Base-by-base conservation (phyloP, 1,139 yeast genomes). In the Blastobotrys persicus region DNA sequence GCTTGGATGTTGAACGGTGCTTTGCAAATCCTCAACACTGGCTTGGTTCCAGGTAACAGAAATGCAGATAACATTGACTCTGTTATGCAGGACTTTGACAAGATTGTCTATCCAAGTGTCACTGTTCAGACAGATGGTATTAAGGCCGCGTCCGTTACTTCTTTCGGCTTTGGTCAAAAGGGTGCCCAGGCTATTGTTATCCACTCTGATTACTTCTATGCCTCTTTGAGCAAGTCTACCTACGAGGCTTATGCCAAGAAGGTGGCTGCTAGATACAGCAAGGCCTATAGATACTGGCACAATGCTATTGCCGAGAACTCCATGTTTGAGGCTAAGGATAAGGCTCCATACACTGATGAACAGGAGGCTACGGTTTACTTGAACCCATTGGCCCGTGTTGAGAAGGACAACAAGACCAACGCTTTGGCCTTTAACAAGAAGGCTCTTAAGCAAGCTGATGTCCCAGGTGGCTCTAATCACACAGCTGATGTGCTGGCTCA, bases 1-100 rank as follows among this genome's bases (percentile, higher is more conserved):
- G 98, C 99, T 55, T 92, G 98, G 98, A 92, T 94, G 98, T 77
- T 92, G 79, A 94, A 92, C 72, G 99, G 99, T 74, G 96, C 91
- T 55, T 77, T 92, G 61, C 99, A 92, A 77, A 85, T 91, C 60
- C 78, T 92, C 70, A 85, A 88, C 74, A 71, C 88, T 64, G 98
- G 98, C 73, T 68, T 91, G 64, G 96, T 92, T 63, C 99, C 99
- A 60, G 99, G 99, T 72, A 92, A 92, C 79, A 83, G 97, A 73
- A 94, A 94, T 67, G 98, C 98, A 53, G 99, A 92, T 73, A 92
- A 94, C 69, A 82, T 92, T 64, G 99, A 92, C 72, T 76, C 83
- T 65, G 69, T 77, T 35, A 78, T 92, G 70, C 88, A 88, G 74
- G 80, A 87, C 65, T 91, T 73, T 67, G 95, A 89, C 63, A 83